Evolutionary conservation across 1,284 basidiomycete species (phyloP).

Genomic region (Volvariella volvacea): DNA sequence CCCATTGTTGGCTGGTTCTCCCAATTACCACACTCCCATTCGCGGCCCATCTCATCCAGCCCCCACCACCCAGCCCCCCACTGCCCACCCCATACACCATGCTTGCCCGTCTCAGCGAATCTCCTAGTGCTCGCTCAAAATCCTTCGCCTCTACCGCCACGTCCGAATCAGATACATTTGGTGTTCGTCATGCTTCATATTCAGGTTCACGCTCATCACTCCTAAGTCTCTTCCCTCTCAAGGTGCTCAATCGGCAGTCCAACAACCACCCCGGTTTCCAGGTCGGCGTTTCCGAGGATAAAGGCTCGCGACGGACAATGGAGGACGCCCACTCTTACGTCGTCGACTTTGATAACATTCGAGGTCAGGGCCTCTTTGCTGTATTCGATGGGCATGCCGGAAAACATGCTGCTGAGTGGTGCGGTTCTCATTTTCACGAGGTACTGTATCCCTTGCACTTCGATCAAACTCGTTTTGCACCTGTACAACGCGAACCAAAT

Average conservation of each 20-base stretch:
- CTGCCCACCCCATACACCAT: conserved; percentile 14
- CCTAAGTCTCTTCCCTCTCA: conserved; percentile 6
- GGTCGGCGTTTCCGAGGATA: conserved; percentile 90
- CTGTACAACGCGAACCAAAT: too few species aligned
- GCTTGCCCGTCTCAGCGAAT: conserved; percentile 29
- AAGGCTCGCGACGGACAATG: conserved; percentile 90
- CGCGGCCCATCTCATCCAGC: too few species aligned
- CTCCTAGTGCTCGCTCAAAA: conserved; percentile 68
- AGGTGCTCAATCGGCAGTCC: conserved; percentile 59
- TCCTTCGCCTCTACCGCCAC: conserved; percentile 64
- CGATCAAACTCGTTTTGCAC: conserved; percentile 4
- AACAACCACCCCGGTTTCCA: conserved; percentile 57
- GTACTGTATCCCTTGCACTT: conserved; percentile 29
- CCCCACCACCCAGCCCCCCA: too few species aligned
- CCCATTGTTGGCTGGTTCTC: too few species aligned
- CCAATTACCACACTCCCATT: too few species aligned
- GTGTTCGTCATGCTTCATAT: conserved; percentile 40
- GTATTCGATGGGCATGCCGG: conserved; percentile 99
- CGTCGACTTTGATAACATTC: conserved; percentile 85
- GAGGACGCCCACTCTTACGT: conserved; percentile 97
- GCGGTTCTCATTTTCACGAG: conserved; percentile 93
- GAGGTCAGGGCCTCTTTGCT: conserved; percentile 96
- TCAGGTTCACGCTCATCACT: conserved; percentile 1
- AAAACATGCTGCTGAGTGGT: conserved; percentile 99
- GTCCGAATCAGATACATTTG: conserved; percentile 67